Conservation (phyloP, 148 eudicot genomes). For the Salicornia ramosissima region DNA sequence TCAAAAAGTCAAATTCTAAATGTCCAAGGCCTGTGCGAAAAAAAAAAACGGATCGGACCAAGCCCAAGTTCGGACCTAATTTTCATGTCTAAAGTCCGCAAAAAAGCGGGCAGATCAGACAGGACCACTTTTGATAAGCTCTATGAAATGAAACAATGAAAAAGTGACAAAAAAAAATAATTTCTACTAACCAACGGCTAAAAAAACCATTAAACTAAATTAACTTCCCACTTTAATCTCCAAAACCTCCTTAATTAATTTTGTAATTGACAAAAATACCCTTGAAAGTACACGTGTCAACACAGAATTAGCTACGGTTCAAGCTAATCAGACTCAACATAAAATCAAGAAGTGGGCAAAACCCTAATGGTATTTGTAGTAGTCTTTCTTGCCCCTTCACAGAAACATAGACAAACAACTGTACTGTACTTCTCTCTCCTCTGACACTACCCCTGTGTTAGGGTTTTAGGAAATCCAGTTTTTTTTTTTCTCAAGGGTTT, state of each 20-base stretch:
- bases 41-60: no score
- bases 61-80: no score
- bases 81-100: no score
- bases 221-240: background rate
- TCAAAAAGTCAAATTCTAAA: no score
- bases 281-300: background rate
- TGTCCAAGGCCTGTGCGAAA: no score
- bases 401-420: background rate
- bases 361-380: background rate
- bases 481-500: constrained; percentile 18
- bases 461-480: constrained; percentile 31
- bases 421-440: constrained; percentile 5
- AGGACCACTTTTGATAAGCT: no score
- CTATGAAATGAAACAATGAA: background rate
- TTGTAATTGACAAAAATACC: constrained; percentile 3
- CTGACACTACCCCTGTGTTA: constrained; percentile 6
- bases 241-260: background rate
- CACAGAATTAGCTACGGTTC: background rate
- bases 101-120: no score
- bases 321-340: constrained; percentile 3
- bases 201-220: background rate
- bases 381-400: background rate
- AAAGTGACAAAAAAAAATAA: background rate
- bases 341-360: background rate
- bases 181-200: background rate